Evolutionary conservation across 306 rosid genomes (phyloP), one percentile per base, ranked within the genome.

Genomic region (Begonia masoniana): DNA sequence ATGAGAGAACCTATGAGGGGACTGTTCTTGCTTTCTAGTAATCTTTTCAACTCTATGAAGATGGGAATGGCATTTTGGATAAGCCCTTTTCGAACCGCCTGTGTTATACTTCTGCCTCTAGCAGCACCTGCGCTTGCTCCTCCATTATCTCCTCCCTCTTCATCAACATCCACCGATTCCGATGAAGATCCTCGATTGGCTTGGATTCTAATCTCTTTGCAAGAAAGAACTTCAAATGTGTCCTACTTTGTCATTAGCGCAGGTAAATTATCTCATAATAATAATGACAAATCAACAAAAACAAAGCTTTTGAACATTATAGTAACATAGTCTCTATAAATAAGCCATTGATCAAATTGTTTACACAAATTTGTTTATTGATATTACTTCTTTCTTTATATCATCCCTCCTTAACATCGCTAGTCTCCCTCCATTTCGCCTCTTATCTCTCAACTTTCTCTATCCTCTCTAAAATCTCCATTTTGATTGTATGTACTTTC

Each of bases 21-120:
- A 59, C 94, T 89, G 56, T 89, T 85, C 75, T 80, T 89, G 76
- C 78, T 75, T 77, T 85, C 95, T 56, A 89, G 15, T 46, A 82
- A 68, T 56, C 95, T 74, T 68, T 89, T 85, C 68, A 89, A 73
- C 82, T 85, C 95, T 64, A 80, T 82, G 69, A 89, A 89, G 69
- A 89, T 85, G 50, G 97, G 97, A 55, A 89, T 64, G 35, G 84
- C 80, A 76, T 79, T 85, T 63, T 89, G 97, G 51, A 89, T 75
- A 19, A 89, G 94, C 10, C 87, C 69, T 60, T 82, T 89, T 71
- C 73, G 80, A 26, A 89, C 82, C 13, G 76, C 91, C 62, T 85
- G 97, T 47, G 87, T 85, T 62, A 85, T 71, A 43, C 74, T 80
- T 78, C 74, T 76, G 56, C 96, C 83, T 78, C 76, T 76, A 9